Conservation (phyloP, 768 basidiomycete genomes). For the Mrakia frigida region DNA sequence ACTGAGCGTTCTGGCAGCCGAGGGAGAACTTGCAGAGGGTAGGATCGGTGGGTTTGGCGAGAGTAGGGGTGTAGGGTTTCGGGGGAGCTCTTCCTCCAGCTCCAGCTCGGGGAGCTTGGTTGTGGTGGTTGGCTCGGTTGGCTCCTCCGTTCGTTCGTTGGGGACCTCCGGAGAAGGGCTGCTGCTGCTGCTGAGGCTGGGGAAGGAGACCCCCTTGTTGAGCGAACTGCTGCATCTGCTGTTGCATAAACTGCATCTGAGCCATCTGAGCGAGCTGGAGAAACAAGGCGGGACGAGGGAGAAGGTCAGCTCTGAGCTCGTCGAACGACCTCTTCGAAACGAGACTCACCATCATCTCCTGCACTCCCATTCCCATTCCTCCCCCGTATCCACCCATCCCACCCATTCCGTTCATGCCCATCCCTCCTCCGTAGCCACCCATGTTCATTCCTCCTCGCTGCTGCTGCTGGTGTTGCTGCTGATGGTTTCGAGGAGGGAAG, state of each 20-base stretch:
- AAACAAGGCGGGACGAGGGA: slow-evolving; percentile 34
- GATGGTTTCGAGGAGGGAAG: slow-evolving; percentile 34
- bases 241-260: slow-evolving; percentile 41
- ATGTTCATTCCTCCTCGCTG: slow-evolving; percentile 12
- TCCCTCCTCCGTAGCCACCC: slow-evolving; percentile 51
- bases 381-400: slow-evolving; percentile 28
- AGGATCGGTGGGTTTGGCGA: slow-evolving; percentile 43
- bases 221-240: slow-evolving; percentile 34
- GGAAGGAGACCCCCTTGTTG: slow-evolving; percentile 10
- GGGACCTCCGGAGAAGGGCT: background rate
- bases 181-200: slow-evolving; percentile 33
- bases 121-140: background rate
- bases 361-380: slow-evolving; percentile 57
- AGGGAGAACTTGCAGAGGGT: slow-evolving; percentile 82
- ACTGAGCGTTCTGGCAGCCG: slow-evolving; percentile 84
- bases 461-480: slow-evolving; percentile 48
- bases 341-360: slow-evolving; percentile 75
- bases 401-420: slow-evolving; percentile 53
- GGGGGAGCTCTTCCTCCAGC: background rate
- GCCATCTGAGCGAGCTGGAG: slow-evolving; percentile 74
- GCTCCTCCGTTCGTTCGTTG: background rate
- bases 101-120: background rate
- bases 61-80: slow-evolving; percentile 24
- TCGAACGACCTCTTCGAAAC: too few species aligned
- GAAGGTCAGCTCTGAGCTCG: background rate